Percentiles rank a stretch among this genome's conserved stretches.
Evolutionary conservation across 371 early-diverging fungal species (phyloP).

Genomic region (Thermomucor indicae-seudaticae): DNA sequence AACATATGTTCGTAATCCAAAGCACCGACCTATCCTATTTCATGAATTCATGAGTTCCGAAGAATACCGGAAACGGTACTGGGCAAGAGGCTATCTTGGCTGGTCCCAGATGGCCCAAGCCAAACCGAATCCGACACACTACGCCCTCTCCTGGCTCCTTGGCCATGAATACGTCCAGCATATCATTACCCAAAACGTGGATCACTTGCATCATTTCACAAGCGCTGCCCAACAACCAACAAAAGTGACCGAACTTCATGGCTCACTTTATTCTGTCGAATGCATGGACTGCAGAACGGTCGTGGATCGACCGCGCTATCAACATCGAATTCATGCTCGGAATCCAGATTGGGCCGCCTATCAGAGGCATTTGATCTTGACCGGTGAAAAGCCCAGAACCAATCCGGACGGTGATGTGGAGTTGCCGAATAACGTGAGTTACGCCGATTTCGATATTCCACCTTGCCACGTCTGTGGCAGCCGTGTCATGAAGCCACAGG

Average conservation of each 20-base stretch:
- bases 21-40: slow-evolving; percentile 77
- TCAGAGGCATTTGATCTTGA: slow-evolving; percentile 5
- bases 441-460: slow-evolving; percentile 70
- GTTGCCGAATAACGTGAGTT: slow-evolving; percentile 49
- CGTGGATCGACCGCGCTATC: slow-evolving; percentile 58
- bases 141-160: slow-evolving; percentile 55
- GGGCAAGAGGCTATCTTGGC: slow-evolving; percentile 88
- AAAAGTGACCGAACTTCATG: slow-evolving; percentile 78
- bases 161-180: slow-evolving; percentile 31
- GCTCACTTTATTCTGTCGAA: slow-evolving; percentile 68
- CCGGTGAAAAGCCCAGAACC: slow-evolving; percentile 40
- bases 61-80: slow-evolving; percentile 76
- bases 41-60: slow-evolving; percentile 66
- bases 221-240: slow-evolving; percentile 35
- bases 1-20: slow-evolving; percentile 74
- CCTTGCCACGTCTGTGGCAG: slow-evolving; percentile 61
- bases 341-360: slow-evolving; percentile 69
- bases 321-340: slow-evolving; percentile 55
- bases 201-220: slow-evolving; percentile 74
- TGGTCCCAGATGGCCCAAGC: slow-evolving; percentile 67
- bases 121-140: slow-evolving; percentile 72
- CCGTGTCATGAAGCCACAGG: slow-evolving; percentile 65
- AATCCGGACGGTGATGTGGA: slow-evolving; percentile 93
- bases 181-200: slow-evolving; percentile 92
- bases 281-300: slow-evolving; percentile 67